Evolutionary conservation across 2,329 filamentous ascomycete genomes (phyloP).

Genomic region (Curvularia verruculosa): DNA sequence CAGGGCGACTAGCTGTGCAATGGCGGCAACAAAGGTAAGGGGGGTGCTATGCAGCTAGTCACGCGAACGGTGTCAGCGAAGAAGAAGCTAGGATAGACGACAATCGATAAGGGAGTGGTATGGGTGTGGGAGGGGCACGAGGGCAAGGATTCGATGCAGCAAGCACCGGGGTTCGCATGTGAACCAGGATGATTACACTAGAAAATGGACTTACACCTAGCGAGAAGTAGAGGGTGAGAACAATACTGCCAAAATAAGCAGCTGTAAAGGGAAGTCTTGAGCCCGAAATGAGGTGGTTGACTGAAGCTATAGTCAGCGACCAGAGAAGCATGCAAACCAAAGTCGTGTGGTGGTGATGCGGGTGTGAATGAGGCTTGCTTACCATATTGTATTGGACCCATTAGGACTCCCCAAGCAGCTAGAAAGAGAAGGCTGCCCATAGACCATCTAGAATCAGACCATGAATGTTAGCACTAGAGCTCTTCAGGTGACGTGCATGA

Average conservation of each 20-base stretch:
- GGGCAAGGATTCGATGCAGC: conserved; percentile 34
- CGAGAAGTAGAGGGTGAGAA: conserved; percentile 87
- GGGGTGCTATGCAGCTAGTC: conserved; percentile 73
- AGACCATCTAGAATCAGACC: conserved; percentile 74
- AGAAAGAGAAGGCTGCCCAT: conserved; percentile 90
- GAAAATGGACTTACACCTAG: conserved; percentile 73
- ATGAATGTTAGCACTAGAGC: conserved; percentile 46
- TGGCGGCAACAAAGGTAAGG: conserved; percentile 81
- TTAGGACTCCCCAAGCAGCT: conserved; percentile 89
- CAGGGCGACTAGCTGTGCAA: conserved; percentile 82
- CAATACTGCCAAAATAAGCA: conserved; percentile 93
- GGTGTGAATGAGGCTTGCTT: conserved; percentile 37
- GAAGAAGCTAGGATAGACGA: conserved; percentile 29
- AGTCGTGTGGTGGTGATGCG: conserved; percentile 9
- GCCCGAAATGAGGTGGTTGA: conserved; percentile 81
- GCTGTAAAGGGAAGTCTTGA: conserved; percentile 89
- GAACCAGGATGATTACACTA: conserved; percentile 18
- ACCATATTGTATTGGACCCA: conserved; percentile 83
- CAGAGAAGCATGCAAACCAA: conserved; percentile 3
- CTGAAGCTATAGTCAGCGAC: conserved; percentile 41
- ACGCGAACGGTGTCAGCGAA: conserved; percentile 47
- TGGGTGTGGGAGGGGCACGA: conserved; percentile 23
- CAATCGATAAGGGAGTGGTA: conserved; percentile 42
- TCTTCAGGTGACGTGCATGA: conserved; percentile 35
- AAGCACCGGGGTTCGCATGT: conserved; percentile 31